phyloP scores from a whole-genome alignment of 108 stramenopile species.

The Conticribra guillardii region DNA sequence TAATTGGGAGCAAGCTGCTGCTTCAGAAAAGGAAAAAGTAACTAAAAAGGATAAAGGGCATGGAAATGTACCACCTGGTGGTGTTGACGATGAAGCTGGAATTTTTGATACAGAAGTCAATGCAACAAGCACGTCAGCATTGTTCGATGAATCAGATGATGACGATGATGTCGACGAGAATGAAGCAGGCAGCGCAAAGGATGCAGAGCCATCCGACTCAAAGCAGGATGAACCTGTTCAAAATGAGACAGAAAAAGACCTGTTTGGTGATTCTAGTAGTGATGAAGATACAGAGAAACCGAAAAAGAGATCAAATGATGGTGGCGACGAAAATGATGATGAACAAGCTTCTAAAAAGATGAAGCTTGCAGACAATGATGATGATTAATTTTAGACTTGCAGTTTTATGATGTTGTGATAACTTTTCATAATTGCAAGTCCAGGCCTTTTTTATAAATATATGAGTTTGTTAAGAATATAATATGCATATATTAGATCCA shows the following conservation, averaged over 20 bases:
- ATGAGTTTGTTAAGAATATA: no score
- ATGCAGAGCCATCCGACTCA: conserved; percentile 9
- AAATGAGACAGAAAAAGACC: conserved; percentile 63
- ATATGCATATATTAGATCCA: no score
- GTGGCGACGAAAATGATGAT: conserved; percentile 2
- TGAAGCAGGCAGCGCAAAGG: conserved; percentile 18
- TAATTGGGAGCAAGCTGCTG: conserved; percentile 73
- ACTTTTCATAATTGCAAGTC: no score
- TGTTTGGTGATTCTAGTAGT: conserved; percentile 68
- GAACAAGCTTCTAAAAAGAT: conserved; percentile 16
- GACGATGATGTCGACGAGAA: conserved; percentile 49
- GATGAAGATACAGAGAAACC: conserved; percentile 19
- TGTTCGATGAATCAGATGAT: conserved; percentile 74
- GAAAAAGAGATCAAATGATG: conserved; percentile 18
- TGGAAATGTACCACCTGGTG: conserved; percentile 38
- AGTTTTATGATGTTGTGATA: no score
- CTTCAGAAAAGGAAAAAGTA: conserved; percentile 45
- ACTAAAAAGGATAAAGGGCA: conserved; percentile 54
- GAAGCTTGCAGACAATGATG: conserved; percentile 11
- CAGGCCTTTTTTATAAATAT: no score
- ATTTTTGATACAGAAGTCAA: conserved; percentile 54
- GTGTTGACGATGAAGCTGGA: conserved; percentile 56
- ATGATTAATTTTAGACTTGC: neutral
- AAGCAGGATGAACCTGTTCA: conserved; percentile 17
- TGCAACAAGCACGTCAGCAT: conserved; percentile 45